Evolutionary conservation across 2,329 filamentous ascomycete species (phyloP).

Genomic region (Botrytis squamosa): DNA sequence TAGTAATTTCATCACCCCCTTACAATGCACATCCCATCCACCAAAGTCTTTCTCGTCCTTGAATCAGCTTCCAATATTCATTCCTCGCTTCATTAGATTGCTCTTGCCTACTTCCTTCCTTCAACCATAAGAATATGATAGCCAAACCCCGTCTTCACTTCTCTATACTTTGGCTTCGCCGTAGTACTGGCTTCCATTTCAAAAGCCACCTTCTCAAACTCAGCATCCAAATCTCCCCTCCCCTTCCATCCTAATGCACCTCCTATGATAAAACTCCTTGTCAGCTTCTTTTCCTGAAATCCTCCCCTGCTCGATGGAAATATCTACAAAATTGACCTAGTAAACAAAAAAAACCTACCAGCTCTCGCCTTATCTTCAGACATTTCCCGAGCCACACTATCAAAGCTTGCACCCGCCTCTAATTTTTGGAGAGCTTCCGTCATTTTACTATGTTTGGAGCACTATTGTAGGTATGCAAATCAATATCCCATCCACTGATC

Average conservation of each 20-base stretch:
- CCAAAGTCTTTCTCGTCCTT: not conserved
- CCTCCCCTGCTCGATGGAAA: not conserved
- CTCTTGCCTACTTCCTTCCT: constrained; percentile 36
- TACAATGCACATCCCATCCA: not conserved
- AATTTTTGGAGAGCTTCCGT: constrained; percentile 72
- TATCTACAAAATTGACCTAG: not conserved
- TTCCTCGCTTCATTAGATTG: not conserved
- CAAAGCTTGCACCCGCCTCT: constrained; percentile 65
- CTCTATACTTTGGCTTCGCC: constrained; percentile 61
- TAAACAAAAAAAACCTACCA: constrained; percentile 44
- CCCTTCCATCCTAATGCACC: constrained; percentile 72
- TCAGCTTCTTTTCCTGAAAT: not conserved
- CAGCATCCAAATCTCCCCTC: constrained; percentile 62
- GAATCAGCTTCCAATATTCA: not conserved
- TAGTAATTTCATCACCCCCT: not conserved
- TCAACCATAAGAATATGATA: constrained; percentile 79
- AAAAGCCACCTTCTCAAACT: constrained; percentile 73
- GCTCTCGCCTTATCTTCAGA: constrained; percentile 75
- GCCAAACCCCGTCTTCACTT: constrained; percentile 72
- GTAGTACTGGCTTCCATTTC: constrained; percentile 65
- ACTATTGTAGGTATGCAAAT: constrained; percentile 44
- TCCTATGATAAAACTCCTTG: constrained; percentile 45
- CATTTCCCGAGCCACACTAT: constrained; percentile 69
- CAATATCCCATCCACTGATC: not conserved
- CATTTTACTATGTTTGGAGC: constrained; percentile 75